Evolutionary conservation across 441 rosid genomes (phyloP).

Genomic region (Croton setiger): DNA sequence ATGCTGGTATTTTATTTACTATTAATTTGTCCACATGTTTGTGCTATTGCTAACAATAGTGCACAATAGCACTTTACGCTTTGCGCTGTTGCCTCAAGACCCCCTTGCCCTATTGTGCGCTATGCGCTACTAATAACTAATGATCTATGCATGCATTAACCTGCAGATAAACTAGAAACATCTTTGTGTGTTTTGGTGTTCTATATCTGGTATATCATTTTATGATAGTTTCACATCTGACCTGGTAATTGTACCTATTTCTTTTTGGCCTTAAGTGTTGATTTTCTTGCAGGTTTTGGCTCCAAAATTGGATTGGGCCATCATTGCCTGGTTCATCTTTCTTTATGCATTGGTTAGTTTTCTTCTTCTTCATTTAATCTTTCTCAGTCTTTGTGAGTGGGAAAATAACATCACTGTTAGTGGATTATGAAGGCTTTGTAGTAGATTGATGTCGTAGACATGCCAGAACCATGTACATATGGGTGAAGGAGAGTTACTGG

Average conservation of each 20-base stretch:
- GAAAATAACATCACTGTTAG: not conserved
- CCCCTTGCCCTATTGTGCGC: too few species aligned
- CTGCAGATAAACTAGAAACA: not conserved
- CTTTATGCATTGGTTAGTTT: constrained; percentile 90
- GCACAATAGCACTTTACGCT: too few species aligned
- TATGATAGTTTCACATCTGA: not conserved
- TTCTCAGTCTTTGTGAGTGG: not conserved
- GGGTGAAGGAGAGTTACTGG: not conserved
- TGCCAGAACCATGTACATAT: not conserved
- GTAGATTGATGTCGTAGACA: too few species aligned
- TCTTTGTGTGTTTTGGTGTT: constrained; percentile 9
- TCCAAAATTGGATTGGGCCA: constrained; percentile 99
- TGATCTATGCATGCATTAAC: not conserved
- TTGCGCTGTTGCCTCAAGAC: too few species aligned
- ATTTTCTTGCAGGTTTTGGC: constrained; percentile 87
- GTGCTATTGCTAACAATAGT: too few species aligned
- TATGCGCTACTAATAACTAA: too few species aligned
- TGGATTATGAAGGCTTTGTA: not conserved
- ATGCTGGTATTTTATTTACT: too few species aligned
- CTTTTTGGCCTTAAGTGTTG: constrained; percentile 4
- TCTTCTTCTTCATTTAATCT: not conserved
- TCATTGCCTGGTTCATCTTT: constrained; percentile 86
- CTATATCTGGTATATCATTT: constrained; percentile 2
- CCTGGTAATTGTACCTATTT: not conserved
- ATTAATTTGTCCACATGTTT: too few species aligned